phyloP scores from a whole-genome alignment of 192 early-diverging fungal genomes.

The Rhizoclosmatium globosum region DNA sequence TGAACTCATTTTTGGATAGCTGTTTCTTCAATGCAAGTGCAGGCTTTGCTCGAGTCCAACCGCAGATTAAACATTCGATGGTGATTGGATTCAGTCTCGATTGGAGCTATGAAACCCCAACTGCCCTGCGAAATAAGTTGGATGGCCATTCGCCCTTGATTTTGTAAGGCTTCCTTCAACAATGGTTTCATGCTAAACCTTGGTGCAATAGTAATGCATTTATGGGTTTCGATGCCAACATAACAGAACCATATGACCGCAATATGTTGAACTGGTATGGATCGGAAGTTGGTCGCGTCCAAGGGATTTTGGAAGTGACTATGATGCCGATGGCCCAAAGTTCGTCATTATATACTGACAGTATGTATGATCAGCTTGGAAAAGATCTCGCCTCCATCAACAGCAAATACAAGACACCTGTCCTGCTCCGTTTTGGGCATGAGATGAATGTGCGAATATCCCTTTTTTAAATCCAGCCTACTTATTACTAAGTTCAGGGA shows the following conservation, averaged over 20 bases:
- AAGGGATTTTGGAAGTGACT: constrained; percentile 48
- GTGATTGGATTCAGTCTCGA: constrained; percentile 42
- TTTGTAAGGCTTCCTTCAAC: constrained; percentile 9
- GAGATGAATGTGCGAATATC: constrained; percentile 53
- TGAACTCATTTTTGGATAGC: background rate
- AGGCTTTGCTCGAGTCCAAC: constrained; percentile 1
- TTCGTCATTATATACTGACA: constrained; percentile 32
- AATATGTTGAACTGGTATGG: constrained; percentile 45
- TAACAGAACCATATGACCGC: background rate
- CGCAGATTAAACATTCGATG: background rate
- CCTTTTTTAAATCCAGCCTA: background rate
- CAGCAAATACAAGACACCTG: constrained; percentile 34
- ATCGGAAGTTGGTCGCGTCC: constrained; percentile 24
- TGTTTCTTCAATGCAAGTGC: background rate
- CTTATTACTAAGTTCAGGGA: background rate
- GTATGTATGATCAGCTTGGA: constrained; percentile 34
- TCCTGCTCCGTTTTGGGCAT: constrained; percentile 52
- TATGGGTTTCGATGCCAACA: constrained; percentile 26
- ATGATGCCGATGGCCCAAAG: constrained; percentile 36
- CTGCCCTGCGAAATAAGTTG: constrained; percentile 2
- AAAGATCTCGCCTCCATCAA: constrained; percentile 38
- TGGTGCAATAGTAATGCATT: constrained; percentile 34
- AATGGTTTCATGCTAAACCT: background rate
- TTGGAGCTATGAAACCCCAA: constrained; percentile 35
- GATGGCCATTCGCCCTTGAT: constrained; percentile 20